phyloP scores from a whole-genome alignment of 208 protist species.

The Acanthamoeba sp. region DNA sequence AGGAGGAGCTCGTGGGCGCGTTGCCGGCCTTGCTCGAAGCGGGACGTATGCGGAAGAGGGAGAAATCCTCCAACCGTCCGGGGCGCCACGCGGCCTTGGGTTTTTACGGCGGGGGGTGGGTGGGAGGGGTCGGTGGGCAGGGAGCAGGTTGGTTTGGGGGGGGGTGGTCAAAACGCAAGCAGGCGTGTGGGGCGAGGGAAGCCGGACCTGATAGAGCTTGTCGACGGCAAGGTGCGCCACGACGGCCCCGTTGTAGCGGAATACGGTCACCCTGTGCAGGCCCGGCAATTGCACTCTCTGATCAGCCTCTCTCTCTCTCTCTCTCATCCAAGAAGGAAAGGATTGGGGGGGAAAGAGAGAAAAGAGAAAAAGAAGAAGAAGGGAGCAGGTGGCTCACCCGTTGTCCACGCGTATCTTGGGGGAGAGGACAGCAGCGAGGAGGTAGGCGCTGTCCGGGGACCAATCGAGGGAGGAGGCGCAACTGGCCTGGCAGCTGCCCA shows the following conservation, averaged over 20 bases:
- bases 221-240: conserved; percentile 64
- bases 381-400: conserved; percentile 7
- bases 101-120: too few relatives aligned
- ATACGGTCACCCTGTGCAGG: conserved; percentile 60
- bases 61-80: background rate
- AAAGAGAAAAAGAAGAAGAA: background rate
- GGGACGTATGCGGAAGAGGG: background rate
- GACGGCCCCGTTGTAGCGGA: conserved; percentile 73
- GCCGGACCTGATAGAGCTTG: conserved; percentile 78
- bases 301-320: too few relatives aligned
- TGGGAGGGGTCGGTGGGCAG: background rate
- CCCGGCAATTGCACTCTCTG: too few relatives aligned
- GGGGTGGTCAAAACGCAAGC: background rate
- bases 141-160: background rate
- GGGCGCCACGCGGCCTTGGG: background rate
- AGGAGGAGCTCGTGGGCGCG: background rate
- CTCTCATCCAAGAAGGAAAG: background rate
- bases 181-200: background rate
- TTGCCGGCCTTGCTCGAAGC: background rate
- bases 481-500: conserved; percentile 73
- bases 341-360: background rate
- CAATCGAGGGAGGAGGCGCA: conserved; percentile 77
- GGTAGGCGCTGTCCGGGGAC: conserved; percentile 79
- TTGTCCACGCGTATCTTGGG: conserved; percentile 84
- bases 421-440: conserved; percentile 78